Percentiles rank a stretch among this genome's conserved stretches.
Evolutionary conservation across 768 basidiomycete genomes (phyloP).

Genomic region (Tylopilus sp.): DNA sequence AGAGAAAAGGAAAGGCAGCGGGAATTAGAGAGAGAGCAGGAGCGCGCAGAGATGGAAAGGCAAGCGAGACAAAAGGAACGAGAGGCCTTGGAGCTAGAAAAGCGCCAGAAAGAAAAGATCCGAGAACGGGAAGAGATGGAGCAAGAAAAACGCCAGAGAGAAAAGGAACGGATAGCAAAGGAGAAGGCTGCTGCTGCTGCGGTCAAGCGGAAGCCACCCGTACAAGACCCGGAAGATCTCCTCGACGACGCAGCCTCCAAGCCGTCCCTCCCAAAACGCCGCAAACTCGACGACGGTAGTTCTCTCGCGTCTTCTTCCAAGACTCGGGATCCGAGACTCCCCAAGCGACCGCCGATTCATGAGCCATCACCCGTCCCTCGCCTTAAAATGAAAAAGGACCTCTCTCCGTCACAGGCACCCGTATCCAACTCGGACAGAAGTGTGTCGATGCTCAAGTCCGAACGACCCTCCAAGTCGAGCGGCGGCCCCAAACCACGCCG

Average conservation of each 20-base stretch:
- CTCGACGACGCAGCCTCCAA: conserved; percentile 22
- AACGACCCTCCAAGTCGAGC: conserved; percentile 19
- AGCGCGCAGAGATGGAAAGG: conserved; percentile 18
- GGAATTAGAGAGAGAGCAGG: conserved; percentile 19
- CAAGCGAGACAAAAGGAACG: conserved; percentile 18
- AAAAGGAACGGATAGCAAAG: conserved; percentile 23
- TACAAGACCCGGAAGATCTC: conserved; percentile 30
- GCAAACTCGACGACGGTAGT: conserved; percentile 39
- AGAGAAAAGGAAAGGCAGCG: conserved; percentile 24
- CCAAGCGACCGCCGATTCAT: conserved; percentile 39
- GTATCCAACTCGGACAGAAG: conserved; percentile 1
- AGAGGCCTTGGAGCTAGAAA: conserved; percentile 24
- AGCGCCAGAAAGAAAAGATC: conserved; percentile 23
- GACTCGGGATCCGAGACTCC: conserved; percentile 26
- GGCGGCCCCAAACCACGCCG: conserved; percentile 42
- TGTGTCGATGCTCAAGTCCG: conserved; percentile 12
- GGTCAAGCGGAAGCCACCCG: conserved; percentile 41
- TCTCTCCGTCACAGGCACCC: conserved; percentile 25
- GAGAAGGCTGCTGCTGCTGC: conserved; percentile 17
- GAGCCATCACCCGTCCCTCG: conserved; percentile 22
- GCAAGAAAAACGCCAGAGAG: conserved; percentile 20
- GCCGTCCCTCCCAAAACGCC: conserved; percentile 35
- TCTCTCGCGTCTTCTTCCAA: conserved; percentile 14
- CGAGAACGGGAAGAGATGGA: conserved; percentile 23
- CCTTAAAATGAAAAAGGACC: conserved; percentile 39